Evolutionary conservation across 306 rosid species (phyloP).

Genomic region (Ormosia semicastrata): DNA sequence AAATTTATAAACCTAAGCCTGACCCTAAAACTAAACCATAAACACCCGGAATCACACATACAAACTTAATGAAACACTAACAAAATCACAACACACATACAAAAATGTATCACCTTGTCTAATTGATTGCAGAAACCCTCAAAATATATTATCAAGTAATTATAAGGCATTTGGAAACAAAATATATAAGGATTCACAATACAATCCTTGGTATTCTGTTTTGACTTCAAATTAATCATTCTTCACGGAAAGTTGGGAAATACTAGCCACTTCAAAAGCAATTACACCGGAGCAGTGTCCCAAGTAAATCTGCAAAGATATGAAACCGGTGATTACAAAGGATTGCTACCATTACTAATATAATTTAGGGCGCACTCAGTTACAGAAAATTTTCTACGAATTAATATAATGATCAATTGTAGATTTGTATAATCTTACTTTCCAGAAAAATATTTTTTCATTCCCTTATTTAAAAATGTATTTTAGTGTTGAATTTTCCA

Average conservation of each 20-base stretch:
- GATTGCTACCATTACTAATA: not conserved
- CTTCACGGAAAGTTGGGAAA: not conserved
- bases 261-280: not conserved
- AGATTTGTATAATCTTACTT: too few relatives aligned
- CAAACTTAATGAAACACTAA: too few relatives aligned
- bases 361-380: not conserved
- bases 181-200: not conserved
- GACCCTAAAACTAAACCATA: too few relatives aligned
- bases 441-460: too few relatives aligned
- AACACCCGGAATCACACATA: too few relatives aligned
- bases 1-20: too few relatives aligned
- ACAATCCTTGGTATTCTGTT: not conserved
- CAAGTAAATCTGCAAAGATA: not conserved
- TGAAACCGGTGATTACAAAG: not conserved
- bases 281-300: not conserved
- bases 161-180: not conserved
- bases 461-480: too few relatives aligned
- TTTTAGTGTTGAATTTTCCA: not conserved
- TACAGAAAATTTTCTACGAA: too few relatives aligned
- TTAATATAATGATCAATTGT: too few relatives aligned
- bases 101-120: not conserved
- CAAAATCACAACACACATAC: not conserved
- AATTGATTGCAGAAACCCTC: not conserved
- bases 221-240: conserved; percentile 17
- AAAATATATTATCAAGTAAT: not conserved